These are phyloP conservation scores for Austroboletus niveus DNA, from an alignment of 1,284 basidiomycete species.

Conservation along the genomic window DNA sequence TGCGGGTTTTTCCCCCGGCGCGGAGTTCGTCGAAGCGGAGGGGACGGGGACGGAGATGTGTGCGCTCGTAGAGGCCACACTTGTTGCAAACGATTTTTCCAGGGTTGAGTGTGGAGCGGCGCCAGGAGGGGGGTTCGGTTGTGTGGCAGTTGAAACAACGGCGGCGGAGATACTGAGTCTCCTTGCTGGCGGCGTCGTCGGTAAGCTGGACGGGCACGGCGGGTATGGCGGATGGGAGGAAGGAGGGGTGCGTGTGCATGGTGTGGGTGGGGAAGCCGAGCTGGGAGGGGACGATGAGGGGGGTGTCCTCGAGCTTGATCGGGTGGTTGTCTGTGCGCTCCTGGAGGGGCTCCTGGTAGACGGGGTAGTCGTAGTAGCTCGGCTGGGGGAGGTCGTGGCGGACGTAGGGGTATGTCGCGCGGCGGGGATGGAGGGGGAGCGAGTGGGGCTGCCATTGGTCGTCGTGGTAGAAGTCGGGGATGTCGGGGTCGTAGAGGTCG, in stretches of 20 bases:
- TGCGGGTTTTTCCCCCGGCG: conserved; percentile 76
- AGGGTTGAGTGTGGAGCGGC: conserved; percentile 79
- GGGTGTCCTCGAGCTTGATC: conserved; percentile 64
- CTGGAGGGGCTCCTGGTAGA: conserved; percentile 30
- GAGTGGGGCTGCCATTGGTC: conserved; percentile 44
- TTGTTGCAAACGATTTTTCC: conserved; percentile 91
- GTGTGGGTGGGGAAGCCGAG: conserved; percentile 31
- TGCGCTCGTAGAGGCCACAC: conserved; percentile 83
- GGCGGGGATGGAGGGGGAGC: conserved; percentile 57
- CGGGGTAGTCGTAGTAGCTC: conserved; percentile 29
- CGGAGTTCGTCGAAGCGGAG: conserved; percentile 81
- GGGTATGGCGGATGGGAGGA: conserved; percentile 31
- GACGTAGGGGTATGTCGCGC: conserved; percentile 72
- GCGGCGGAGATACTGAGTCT: conserved; percentile 80
- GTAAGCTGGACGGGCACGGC: conserved; percentile 77
- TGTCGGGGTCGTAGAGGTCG: conserved; percentile 62
- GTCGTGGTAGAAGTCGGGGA: conserved; percentile 35
- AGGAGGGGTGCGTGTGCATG: conserved; percentile 26
- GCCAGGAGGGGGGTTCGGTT: conserved; percentile 82
- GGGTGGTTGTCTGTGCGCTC: conserved; percentile 36
- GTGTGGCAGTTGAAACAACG: conserved; percentile 87
- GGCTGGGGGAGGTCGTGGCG: conserved; percentile 55
- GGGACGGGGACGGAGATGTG: conserved; percentile 75
- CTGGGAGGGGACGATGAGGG: conserved; percentile 63
- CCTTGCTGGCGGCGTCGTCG: conserved; percentile 82